phyloP scores from a whole-genome alignment of 2,329 filamentous ascomycete species.

The Didymella lethalis region DNA sequence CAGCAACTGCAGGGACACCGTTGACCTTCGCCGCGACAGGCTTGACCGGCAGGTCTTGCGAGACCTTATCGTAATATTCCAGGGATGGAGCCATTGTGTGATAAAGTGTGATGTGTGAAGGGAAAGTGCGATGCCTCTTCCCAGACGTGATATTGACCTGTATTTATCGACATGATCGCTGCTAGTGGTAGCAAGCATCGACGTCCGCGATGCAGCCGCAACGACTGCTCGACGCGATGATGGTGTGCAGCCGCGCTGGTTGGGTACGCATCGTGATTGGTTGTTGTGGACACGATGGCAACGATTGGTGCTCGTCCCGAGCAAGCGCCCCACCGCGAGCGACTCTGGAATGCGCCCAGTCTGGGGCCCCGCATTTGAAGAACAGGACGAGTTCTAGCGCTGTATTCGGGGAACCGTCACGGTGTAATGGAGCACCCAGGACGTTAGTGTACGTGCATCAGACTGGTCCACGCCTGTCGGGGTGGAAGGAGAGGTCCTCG shows the following conservation, averaged over 20 bases:
- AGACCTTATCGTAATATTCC: background rate
- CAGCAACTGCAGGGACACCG: background rate
- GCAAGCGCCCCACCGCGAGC: background rate
- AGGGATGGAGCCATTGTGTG: background rate
- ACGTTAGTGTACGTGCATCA: background rate
- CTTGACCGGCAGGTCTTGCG: background rate
- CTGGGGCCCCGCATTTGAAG: constrained; percentile 4
- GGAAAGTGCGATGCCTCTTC: background rate
- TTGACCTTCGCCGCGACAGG: background rate
- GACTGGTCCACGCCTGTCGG: background rate
- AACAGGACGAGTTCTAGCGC: background rate
- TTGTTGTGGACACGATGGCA: background rate
- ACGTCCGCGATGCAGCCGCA: background rate
- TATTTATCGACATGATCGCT: constrained; percentile 13
- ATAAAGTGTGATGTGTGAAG: background rate
- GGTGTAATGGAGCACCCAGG: background rate
- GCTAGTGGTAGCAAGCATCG: background rate
- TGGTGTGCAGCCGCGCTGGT: background rate
- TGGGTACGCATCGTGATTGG: background rate
- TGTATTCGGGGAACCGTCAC: background rate
- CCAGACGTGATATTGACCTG: background rate
- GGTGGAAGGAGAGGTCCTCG: background rate
- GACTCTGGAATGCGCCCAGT: background rate
- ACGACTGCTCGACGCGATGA: constrained; percentile 13
- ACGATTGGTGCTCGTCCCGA: constrained; percentile 14